Evolutionary conservation across 768 basidiomycete genomes (phyloP).

Genomic region (Trametes cingulata): DNA sequence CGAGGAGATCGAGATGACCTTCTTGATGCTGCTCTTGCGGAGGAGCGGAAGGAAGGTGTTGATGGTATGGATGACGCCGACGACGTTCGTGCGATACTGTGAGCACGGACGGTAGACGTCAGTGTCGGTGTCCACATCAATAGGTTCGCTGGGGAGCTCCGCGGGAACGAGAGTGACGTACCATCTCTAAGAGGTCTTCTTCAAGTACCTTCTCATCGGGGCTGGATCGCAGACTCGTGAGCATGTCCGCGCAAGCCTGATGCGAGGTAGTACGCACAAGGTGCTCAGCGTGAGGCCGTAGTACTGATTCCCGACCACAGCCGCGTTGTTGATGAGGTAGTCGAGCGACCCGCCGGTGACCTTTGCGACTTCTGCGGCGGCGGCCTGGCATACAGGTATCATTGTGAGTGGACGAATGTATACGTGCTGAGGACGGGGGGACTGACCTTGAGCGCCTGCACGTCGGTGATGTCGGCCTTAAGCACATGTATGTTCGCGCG

Average conservation of each 20-base stretch:
- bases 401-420: not conserved
- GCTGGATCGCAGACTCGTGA: constrained; percentile 5
- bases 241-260: no score
- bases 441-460: constrained; percentile 32
- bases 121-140: not conserved
- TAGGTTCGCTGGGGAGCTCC: not conserved
- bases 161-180: constrained; percentile 2
- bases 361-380: constrained; percentile 31
- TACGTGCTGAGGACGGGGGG: not conserved
- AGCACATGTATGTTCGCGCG: constrained; percentile 36
- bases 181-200: constrained; percentile 25
- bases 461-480: constrained; percentile 39
- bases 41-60: constrained; percentile 44
- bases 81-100: constrained; percentile 37
- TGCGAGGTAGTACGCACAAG: no score
- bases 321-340: constrained; percentile 42
- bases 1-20: constrained; percentile 36
- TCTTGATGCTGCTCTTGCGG: constrained; percentile 34
- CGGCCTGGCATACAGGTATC: constrained; percentile 20
- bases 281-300: constrained; percentile 16
- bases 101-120: not conserved
- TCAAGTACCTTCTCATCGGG: constrained; percentile 24
- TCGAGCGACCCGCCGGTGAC: constrained; percentile 39
- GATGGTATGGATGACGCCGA: constrained; percentile 38
- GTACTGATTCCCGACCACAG: constrained; percentile 16